phyloP scores from a whole-genome alignment of 1,284 basidiomycete species.

The Pterula multifida region DNA sequence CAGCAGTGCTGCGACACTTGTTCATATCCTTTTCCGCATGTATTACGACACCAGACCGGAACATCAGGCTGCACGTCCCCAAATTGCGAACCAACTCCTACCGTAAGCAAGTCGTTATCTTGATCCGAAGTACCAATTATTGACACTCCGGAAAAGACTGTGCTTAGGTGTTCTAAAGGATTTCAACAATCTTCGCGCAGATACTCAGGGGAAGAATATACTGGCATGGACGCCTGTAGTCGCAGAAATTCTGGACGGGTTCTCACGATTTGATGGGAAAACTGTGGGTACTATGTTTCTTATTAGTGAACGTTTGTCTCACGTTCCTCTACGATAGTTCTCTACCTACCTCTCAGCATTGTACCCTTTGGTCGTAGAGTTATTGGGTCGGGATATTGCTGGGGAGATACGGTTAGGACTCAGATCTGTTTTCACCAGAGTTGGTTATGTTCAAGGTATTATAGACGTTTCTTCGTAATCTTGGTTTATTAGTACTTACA shows the following conservation, averaged over 20 bases:
- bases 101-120: conserved; percentile 51
- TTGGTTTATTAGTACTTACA: too few relatives aligned
- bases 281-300: conserved; percentile 40
- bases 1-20: conserved; percentile 89
- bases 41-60: conserved; percentile 85
- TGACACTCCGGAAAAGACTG: conserved; percentile 37
- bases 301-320: conserved; percentile 6
- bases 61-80: conserved; percentile 70
- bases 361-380: conserved; percentile 77
- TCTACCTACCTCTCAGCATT: conserved; percentile 72
- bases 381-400: conserved; percentile 70
- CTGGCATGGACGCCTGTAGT: conserved; percentile 97
- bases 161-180: conserved; percentile 86
- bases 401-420: conserved; percentile 72
- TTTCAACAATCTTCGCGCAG: conserved; percentile 82
- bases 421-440: conserved; percentile 66
- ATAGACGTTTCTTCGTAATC: conserved; percentile 40
- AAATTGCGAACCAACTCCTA: conserved; percentile 81
- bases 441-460: conserved; percentile 65
- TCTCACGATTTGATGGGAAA: conserved; percentile 81
- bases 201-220: conserved; percentile 93
- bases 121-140: too few relatives aligned
- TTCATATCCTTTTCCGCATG: conserved; percentile 88
- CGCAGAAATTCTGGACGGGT: conserved; percentile 85
- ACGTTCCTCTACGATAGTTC: conserved; percentile 52